Conservation (phyloP, 805 yeast species). For the Kuraishia hungarica region DNA sequence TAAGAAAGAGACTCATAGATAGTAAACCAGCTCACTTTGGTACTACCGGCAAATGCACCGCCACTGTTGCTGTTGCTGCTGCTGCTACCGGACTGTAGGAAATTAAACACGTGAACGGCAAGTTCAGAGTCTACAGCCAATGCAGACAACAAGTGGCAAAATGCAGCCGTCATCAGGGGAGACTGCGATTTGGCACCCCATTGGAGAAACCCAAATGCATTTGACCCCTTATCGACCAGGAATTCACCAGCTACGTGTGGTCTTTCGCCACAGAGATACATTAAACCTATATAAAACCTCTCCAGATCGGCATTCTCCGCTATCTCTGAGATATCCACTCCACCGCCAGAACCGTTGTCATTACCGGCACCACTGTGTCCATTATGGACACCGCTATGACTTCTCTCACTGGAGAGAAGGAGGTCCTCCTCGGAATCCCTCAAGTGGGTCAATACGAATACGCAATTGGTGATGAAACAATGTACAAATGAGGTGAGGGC, state of each 20-base stretch:
- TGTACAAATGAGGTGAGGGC: constrained; percentile 43
- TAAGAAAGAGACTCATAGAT: constrained; percentile 24
- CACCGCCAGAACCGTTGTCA: constrained; percentile 28
- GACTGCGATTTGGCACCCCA: constrained; percentile 84
- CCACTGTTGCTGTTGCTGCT: constrained; percentile 13
- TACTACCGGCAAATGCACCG: constrained; percentile 5
- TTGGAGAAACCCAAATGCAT: constrained; percentile 68
- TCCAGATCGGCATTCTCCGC: constrained; percentile 80
- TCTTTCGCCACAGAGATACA: constrained; percentile 57
- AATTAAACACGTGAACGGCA: constrained; percentile 42
- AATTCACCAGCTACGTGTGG: constrained; percentile 48
- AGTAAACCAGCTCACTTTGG: constrained; percentile 26
- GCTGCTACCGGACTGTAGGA: constrained; percentile 26
- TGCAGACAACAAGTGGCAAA: constrained; percentile 70
- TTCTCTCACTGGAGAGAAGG: constrained; percentile 38
- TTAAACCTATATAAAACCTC: constrained; percentile 70
- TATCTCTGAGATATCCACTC: constrained; percentile 16
- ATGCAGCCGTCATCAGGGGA: constrained; percentile 74
- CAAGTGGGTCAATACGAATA: constrained; percentile 55
- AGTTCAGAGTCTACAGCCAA: constrained; percentile 53
- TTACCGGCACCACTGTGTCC: constrained; percentile 33
- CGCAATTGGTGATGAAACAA: constrained; percentile 52
- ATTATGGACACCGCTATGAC: background rate
- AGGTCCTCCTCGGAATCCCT: constrained; percentile 73
- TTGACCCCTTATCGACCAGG: constrained; percentile 63